Percentiles rank a stretch among this genome's conserved stretches.
These are phyloP conservation scores for Martiniozyma asiatica DNA, from an alignment of 1,139 yeast genomes.

Conservation along the genomic window DNA sequence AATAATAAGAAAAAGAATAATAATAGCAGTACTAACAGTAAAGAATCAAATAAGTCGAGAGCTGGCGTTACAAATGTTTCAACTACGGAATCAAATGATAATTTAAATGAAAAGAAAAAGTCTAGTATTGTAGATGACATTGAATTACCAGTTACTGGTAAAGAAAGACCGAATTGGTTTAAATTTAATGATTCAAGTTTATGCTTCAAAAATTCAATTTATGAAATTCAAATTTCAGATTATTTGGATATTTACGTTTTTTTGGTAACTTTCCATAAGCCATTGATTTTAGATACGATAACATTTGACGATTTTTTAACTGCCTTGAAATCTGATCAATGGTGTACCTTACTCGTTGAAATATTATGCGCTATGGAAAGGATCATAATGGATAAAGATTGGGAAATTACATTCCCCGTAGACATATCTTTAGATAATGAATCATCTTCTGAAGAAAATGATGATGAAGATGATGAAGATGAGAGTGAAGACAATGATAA, in stretches of 20 bases:
- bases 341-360: constrained; percentile 54
- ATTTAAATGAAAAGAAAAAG: neutral
- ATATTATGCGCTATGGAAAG: constrained; percentile 55
- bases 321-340: constrained; percentile 39
- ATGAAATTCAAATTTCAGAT: constrained; percentile 1
- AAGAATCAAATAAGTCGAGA: neutral
- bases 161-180: no score
- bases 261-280: constrained; percentile 55
- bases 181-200: no score
- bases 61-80: neutral
- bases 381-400: constrained; percentile 28
- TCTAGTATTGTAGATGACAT: neutral
- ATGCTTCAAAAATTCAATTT: no score
- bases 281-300: constrained; percentile 55
- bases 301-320: constrained; percentile 71
- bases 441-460: constrained; percentile 1
- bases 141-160: no score
- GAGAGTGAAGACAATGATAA: constrained; percentile 15
- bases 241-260: constrained; percentile 25
- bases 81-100: neutral
- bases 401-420: constrained; percentile 24
- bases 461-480: constrained; percentile 11
- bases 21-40: no score
- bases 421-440: constrained; percentile 14
- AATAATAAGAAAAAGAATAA: no score